Base-by-base conservation (phyloP, 2,329 filamentous ascomycete species). In the Aspergillus glaucus region DNA sequence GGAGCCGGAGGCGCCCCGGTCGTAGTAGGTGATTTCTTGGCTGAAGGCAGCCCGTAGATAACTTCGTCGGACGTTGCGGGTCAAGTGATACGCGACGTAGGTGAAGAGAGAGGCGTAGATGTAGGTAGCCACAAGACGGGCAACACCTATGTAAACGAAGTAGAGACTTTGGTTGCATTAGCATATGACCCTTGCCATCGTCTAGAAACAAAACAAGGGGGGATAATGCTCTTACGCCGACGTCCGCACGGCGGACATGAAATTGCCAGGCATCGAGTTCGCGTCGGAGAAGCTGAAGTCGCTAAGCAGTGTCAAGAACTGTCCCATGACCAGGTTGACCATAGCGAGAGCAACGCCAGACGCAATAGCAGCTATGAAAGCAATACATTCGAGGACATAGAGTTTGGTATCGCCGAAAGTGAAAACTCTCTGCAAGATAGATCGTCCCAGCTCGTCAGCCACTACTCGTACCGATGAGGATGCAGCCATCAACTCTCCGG, bases 291-390 rank as follows among this genome's bases (percentile, higher is more conserved):
- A 44, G 40, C 55, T 46, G 49, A 59, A 61, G 12, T 55, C 51
- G 9, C 57, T 65, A 42, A 67, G 63, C 15, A 61, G 54, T 26
- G 56, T 43, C 51, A 60, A 47, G 43, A 59, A 57, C 43, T 50
- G 49, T 53, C 69, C 69, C 42, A 72, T 66, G 10, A 72, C 61
- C 22, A 72, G 53, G 43, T 67, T 70, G 59, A 72, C 60, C 46
- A 70, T 50, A 2, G 68, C 62, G 46, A 70, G 50, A 3, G 56
- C 51, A 6, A 57, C 52, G 6, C 62, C 62, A 8, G 59, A 60
- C 2, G 51, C 59, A 8, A 62, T 53, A n/a, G 61, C 55, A 28
- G 43, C 45, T 22, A 44, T 7, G 28, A 49, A 44, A 12, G 43
- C 17, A 9, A 51, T 28, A 17, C 30, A 26, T 46, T 43, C 45